Evolutionary conservation across 2,329 filamentous ascomycete species (phyloP).

Genomic region (Neofusicoccum parvum): DNA sequence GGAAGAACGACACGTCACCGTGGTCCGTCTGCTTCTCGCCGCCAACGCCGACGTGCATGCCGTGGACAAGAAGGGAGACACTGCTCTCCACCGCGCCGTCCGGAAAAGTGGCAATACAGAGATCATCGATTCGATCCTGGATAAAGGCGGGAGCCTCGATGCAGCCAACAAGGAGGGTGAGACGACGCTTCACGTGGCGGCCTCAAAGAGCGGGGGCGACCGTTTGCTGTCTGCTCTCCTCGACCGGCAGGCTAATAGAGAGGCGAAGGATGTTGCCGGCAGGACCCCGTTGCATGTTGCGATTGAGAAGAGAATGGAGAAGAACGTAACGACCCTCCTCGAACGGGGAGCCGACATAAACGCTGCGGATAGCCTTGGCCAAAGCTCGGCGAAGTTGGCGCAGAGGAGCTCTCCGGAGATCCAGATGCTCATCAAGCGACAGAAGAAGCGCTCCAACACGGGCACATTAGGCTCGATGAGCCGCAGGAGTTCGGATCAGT

Average conservation of each 20-base stretch:
- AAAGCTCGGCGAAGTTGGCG: slow-evolving; percentile 5
- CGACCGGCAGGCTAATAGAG: slow-evolving; percentile 3
- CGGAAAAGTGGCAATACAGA: slow-evolving; percentile 11
- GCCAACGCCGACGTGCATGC: slow-evolving; percentile 8
- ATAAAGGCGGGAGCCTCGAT: slow-evolving; percentile 7
- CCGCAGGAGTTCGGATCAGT: slow-evolving; percentile 11
- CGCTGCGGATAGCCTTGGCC: slow-evolving; percentile 2
- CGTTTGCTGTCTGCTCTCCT: background rate
- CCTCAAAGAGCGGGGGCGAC: slow-evolving; percentile 1
- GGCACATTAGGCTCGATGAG: background rate
- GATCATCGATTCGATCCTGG: background rate
- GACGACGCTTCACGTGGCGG: slow-evolving; percentile 13
- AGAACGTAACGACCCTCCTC: background rate
- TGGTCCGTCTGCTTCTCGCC: slow-evolving; percentile 9
- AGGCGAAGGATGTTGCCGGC: slow-evolving; percentile 13
- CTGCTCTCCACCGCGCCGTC: slow-evolving; percentile 15
- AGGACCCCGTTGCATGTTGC: slow-evolving; percentile 15
- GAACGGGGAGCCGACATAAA: slow-evolving; percentile 15
- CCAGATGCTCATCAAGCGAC: slow-evolving; percentile 2
- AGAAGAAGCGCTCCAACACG: background rate
- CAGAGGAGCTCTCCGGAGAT: slow-evolving; percentile 15
- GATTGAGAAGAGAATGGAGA: slow-evolving; percentile 10
- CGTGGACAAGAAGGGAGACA: slow-evolving; percentile 13
- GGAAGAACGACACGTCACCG: slow-evolving; percentile 8
- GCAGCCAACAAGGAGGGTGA: slow-evolving; percentile 13